A percentile compares a stretch with the other conserved stretches of the same genome.
Conservation (phyloP, 1,139 yeast genomes). For the Hyphopichia fennica region DNA sequence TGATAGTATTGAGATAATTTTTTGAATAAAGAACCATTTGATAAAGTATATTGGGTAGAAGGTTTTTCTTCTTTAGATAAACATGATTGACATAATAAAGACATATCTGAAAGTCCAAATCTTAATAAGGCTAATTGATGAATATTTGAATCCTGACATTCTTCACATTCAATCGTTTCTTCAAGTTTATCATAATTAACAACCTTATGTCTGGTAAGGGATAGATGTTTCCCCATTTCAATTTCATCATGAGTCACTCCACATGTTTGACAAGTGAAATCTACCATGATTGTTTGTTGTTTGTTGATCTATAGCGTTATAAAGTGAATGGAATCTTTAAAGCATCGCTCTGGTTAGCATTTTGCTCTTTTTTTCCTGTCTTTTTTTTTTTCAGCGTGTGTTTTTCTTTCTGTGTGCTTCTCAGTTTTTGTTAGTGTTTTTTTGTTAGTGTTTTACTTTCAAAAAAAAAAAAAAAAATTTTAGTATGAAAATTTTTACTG, state of each 20-base stretch:
- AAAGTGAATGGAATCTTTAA: neutral
- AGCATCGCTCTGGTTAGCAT: neutral
- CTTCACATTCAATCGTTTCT: constrained; percentile 55
- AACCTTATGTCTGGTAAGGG: constrained; percentile 55
- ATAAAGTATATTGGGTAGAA: constrained; percentile 49
- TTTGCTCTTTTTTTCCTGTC: neutral
- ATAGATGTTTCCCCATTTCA: constrained; percentile 44
- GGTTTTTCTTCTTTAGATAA: constrained; percentile 47
- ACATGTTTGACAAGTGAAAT: constrained; percentile 34
- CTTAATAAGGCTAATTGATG: constrained; percentile 53
- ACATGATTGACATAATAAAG: constrained; percentile 51
- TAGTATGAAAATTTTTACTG: no score
- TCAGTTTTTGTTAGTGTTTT: no score
- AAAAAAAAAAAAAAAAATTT: no score
- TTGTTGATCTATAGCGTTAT: neutral
- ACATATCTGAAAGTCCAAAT: constrained; percentile 57
- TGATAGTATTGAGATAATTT: constrained; percentile 48
- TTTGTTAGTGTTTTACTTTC: no score
- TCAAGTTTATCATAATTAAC: constrained; percentile 31
- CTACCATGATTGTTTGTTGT: neutral
- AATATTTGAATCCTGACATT: constrained; percentile 54
- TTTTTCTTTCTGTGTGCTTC: no score
- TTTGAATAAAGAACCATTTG: constrained; percentile 55
- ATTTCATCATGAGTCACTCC: constrained; percentile 15
- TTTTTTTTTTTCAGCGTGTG: neutral